Evolutionary conservation across 2,329 filamentous ascomycete genomes (phyloP).

Genomic region (Diaporthe helianthi): DNA sequence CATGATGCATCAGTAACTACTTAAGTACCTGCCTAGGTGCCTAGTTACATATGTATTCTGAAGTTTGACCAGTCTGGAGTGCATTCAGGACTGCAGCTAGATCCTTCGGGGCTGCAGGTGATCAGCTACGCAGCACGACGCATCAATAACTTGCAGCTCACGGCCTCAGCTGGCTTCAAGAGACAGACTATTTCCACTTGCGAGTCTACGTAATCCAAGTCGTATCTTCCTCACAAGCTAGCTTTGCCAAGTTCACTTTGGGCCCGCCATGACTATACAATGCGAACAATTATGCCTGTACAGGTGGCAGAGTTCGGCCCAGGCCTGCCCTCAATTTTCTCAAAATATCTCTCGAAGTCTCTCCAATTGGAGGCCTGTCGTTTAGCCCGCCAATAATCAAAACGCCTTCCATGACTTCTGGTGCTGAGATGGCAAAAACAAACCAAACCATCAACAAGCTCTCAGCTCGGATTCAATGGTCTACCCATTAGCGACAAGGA

Average conservation of each 20-base stretch:
- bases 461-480: not conserved
- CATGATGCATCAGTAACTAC: not conserved
- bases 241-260: not conserved
- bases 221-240: not conserved
- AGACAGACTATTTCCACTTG: not conserved
- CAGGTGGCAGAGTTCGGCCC: no score
- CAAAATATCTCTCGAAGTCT: not conserved
- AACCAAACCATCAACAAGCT: not conserved
- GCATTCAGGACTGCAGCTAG: conserved; percentile 3
- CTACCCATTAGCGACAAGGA: not conserved
- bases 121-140: not conserved
- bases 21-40: no score
- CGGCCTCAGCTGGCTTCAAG: not conserved
- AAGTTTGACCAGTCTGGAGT: not conserved
- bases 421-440: not conserved
- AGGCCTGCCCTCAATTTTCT: not conserved
- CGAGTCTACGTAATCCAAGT: not conserved
- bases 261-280: not conserved
- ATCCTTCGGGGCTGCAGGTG: not conserved
- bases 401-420: not conserved
- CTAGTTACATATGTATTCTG: no score
- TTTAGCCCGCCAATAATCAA: not conserved
- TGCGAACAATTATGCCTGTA: not conserved
- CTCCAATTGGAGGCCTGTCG: not conserved
- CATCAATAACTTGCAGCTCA: not conserved